Conservation (phyloP, 208 protist genomes). For the Acanthamoeba castellanii region DNA sequence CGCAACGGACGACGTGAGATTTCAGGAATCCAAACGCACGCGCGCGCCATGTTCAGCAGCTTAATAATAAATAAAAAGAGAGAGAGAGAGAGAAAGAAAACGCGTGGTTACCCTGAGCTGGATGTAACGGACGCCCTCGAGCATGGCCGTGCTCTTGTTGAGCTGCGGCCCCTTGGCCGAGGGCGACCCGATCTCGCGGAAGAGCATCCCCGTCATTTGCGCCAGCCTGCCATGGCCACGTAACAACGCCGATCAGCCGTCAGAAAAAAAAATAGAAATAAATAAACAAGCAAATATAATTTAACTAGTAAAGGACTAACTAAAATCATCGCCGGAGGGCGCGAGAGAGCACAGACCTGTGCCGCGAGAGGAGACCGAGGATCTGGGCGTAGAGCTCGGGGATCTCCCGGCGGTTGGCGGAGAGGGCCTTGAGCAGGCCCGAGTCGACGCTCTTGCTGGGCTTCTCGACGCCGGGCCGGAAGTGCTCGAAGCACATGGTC, state of each 20-base stretch:
- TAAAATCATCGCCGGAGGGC: not conserved
- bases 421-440: not conserved
- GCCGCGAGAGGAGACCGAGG: conserved; percentile 37
- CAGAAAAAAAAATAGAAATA: not conserved
- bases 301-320: not conserved
- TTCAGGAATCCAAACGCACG: not conserved
- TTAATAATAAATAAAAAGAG: not conserved
- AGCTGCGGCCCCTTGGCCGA: conserved; percentile 37
- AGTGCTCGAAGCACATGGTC: conserved; percentile 67
- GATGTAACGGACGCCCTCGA: conserved; percentile 55
- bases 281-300: not conserved
- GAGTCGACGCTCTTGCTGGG: conserved; percentile 58
- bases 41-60: not conserved
- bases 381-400: conserved; percentile 64
- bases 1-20: not conserved
- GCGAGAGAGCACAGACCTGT: not conserved
- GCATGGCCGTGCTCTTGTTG: conserved; percentile 10
- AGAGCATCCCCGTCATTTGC: conserved; percentile 54
- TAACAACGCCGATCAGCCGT: not conserved
- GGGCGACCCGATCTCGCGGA: conserved; percentile 1
- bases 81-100: not conserved
- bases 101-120: not conserved
- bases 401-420: conserved; percentile 42
- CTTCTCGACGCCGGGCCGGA: conserved; percentile 42
- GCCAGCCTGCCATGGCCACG: not conserved